These are phyloP conservation scores for Mycena sp. DNA, from an alignment of 1,284 basidiomycete species.

Conservation along the genomic window DNA sequence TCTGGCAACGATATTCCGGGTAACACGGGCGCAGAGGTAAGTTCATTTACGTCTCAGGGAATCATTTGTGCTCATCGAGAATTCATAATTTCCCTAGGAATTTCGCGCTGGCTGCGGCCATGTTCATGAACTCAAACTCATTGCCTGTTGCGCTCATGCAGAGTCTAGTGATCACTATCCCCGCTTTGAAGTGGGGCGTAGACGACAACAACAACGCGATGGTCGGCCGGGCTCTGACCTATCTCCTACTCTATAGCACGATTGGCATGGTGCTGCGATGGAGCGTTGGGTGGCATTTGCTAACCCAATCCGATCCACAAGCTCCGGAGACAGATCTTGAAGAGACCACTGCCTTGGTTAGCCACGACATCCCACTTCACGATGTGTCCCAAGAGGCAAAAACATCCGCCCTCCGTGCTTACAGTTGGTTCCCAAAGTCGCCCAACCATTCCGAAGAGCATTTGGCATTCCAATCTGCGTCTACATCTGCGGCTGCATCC, in stretches of 20 bases:
- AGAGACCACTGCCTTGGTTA: no score
- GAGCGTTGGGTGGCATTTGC: constrained; percentile 86
- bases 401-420: constrained; percentile 49
- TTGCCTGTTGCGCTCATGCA: constrained; percentile 94
- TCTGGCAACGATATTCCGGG: constrained; percentile 61
- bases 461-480: no score
- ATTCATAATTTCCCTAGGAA: constrained; percentile 57
- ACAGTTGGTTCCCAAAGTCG: constrained; percentile 76
- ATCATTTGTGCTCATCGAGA: neutral
- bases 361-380: no score
- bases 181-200: constrained; percentile 84
- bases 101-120: constrained; percentile 87
- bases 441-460: constrained; percentile 56
- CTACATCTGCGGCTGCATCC: no score
- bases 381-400: no score
- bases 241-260: constrained; percentile 92
- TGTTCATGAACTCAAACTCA: constrained; percentile 95
- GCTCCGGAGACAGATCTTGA: constrained; percentile 31
- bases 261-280: constrained; percentile 95
- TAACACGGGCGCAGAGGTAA: constrained; percentile 74
- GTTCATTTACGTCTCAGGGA: constrained; percentile 21
- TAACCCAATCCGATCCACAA: constrained; percentile 77
- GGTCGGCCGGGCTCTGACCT: constrained; percentile 92
- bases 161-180: constrained; percentile 87
- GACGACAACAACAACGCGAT: constrained; percentile 89